phyloP scores from a whole-genome alignment of 2,329 filamentous ascomycete genomes.

The Salinomyces thailandicus region DNA sequence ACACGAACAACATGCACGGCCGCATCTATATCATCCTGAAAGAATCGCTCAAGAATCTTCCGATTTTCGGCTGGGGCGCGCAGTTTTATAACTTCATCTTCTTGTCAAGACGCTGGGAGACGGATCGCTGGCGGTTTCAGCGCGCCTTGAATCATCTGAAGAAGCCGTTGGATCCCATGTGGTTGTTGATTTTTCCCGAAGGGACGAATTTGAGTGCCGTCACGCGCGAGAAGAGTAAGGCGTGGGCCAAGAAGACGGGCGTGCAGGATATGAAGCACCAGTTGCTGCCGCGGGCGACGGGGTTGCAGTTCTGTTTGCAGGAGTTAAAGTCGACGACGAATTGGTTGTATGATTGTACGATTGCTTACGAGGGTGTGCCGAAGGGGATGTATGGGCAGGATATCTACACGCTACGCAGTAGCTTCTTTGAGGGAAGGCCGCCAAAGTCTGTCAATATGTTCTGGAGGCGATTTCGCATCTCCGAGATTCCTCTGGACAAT shows the following conservation, averaged over 20 bases:
- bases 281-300: constrained; percentile 69
- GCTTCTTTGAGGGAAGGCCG: constrained; percentile 77
- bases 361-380: constrained; percentile 89
- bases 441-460: constrained; percentile 96
- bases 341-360: constrained; percentile 85
- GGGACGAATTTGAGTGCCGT: constrained; percentile 70
- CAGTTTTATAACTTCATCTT: constrained; percentile 87
- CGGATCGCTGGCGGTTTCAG: constrained; percentile 64
- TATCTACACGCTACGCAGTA: constrained; percentile 75
- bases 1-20: constrained; percentile 72
- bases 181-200: constrained; percentile 79
- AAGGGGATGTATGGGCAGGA: constrained; percentile 77
- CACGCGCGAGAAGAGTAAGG: constrained; percentile 57
- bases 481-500: constrained; percentile 69
- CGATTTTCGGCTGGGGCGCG: constrained; percentile 69
- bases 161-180: constrained; percentile 67
- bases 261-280: constrained; percentile 63
- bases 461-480: constrained; percentile 76
- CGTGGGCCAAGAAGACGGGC: constrained; percentile 67
- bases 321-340: constrained; percentile 65
- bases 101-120: constrained; percentile 78
- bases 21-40: constrained; percentile 86
- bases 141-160: constrained; percentile 63
- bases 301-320: constrained; percentile 66
- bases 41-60: constrained; percentile 72